Evolutionary conservation across 1,284 basidiomycete genomes (phyloP).

Genomic region (Trametes hirsuta): DNA sequence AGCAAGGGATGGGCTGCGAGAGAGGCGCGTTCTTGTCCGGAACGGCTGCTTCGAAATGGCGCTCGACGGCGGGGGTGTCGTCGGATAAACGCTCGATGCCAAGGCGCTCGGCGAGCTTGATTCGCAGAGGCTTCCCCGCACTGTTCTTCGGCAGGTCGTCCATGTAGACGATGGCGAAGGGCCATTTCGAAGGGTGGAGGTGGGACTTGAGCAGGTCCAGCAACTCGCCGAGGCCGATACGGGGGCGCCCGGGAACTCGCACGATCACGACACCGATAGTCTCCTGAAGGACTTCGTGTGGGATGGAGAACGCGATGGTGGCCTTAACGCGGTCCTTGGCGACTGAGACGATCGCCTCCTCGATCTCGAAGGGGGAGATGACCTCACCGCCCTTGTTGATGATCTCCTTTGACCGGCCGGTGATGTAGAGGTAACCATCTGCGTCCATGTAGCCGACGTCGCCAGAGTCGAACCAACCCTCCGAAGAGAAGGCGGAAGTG

Average conservation of each 20-base stretch:
- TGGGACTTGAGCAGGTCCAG: slow-evolving; percentile 45
- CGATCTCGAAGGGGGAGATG: slow-evolving; percentile 66
- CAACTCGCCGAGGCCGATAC: slow-evolving; percentile 43
- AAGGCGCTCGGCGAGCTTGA: slow-evolving; percentile 45
- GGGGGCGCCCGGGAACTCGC: slow-evolving; percentile 34
- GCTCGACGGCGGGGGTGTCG: slow-evolving; percentile 35
- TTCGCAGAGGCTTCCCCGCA: slow-evolving; percentile 49
- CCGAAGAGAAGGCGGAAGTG: slow-evolving; percentile 45
- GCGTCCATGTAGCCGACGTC: slow-evolving; percentile 65
- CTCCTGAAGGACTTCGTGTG: slow-evolving; percentile 50
- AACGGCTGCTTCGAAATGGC: slow-evolving; percentile 45
- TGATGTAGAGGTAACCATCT: slow-evolving; percentile 63
- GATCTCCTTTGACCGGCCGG: slow-evolving; percentile 62
- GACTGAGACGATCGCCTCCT: slow-evolving; percentile 48
- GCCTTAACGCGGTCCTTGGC: slow-evolving; percentile 46
- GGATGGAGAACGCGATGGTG: slow-evolving; percentile 45
- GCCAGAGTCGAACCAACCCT: slow-evolving; percentile 63
- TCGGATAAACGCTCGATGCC: slow-evolving; percentile 42
- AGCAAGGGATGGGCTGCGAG: slow-evolving; percentile 43
- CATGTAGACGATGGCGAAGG: slow-evolving; percentile 48
- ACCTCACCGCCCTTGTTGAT: slow-evolving; percentile 71
- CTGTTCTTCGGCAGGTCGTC: slow-evolving; percentile 47
- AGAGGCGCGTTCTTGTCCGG: slow-evolving; percentile 39
- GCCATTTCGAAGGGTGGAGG: slow-evolving; percentile 52
- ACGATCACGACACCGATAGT: slow-evolving; percentile 48